Evolutionary conservation across 2,329 filamentous ascomycete genomes (phyloP).

Genomic region (Sclerotinia subarctica): DNA sequence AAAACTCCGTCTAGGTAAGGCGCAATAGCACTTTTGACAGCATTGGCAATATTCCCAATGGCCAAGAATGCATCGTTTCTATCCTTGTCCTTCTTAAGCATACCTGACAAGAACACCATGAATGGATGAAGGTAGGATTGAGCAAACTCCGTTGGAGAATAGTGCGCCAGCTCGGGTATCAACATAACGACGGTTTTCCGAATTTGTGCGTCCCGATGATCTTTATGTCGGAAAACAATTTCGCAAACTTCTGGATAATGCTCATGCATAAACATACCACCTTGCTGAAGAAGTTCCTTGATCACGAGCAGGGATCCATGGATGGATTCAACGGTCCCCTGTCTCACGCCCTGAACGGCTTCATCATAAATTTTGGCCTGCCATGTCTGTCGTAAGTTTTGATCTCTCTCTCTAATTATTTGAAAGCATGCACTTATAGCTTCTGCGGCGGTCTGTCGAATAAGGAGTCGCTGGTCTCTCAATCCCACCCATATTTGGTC

Average conservation of each 20-base stretch:
- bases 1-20: constrained; percentile 94
- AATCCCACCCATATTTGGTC: constrained; percentile 95
- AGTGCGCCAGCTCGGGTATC: constrained; percentile 89
- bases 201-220: constrained; percentile 84
- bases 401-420: constrained; percentile 90
- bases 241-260: constrained; percentile 91
- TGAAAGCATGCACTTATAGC: constrained; percentile 93
- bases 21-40: constrained; percentile 90
- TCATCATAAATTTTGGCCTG: constrained; percentile 90
- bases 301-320: constrained; percentile 93
- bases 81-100: constrained; percentile 93
- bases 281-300: constrained; percentile 88
- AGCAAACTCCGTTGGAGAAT: constrained; percentile 87
- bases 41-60: constrained; percentile 94
- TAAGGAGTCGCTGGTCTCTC: constrained; percentile 84
- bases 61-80: constrained; percentile 91
- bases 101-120: constrained; percentile 92
- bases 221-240: constrained; percentile 86
- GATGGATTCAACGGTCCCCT: constrained; percentile 78
- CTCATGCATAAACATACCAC: constrained; percentile 98
- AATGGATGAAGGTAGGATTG: constrained; percentile 87
- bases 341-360: constrained; percentile 73
- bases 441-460: constrained; percentile 86
- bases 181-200: constrained; percentile 85
- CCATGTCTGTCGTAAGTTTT: constrained; percentile 80